Evolutionary conservation across 495 filamentous ascomycete genomes (phyloP).

Genomic region (Haplographium delicatum): DNA sequence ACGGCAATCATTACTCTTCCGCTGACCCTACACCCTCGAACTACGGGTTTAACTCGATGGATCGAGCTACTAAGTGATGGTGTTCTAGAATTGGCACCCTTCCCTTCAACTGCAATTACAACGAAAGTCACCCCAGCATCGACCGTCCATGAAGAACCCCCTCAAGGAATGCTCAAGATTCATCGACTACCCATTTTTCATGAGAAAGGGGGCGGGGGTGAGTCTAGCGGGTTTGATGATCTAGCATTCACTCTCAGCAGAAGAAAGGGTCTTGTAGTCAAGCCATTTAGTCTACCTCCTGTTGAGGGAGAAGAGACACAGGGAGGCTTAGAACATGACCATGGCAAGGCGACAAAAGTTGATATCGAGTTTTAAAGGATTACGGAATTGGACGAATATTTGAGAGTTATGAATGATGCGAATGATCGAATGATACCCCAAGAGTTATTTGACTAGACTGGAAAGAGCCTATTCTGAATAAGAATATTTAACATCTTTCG

Average conservation of each 20-base stretch:
- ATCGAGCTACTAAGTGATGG: slow-evolving; percentile 81
- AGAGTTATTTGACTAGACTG: too few relatives aligned
- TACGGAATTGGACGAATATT: too few relatives aligned
- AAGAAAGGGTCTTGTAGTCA: slow-evolving; percentile 74
- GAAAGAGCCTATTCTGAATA: too few relatives aligned
- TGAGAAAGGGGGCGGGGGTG: slow-evolving; percentile 73
- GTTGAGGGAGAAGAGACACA: slow-evolving; percentile 72
- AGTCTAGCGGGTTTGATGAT: slow-evolving; percentile 67
- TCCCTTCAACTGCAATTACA: slow-evolving; percentile 45
- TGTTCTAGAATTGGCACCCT: slow-evolving; percentile 81
- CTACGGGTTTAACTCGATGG: slow-evolving; percentile 76
- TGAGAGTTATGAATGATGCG: neutral
- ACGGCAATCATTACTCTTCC: slow-evolving; percentile 76
- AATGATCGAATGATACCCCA: too few relatives aligned
- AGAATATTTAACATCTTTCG: too few relatives aligned
- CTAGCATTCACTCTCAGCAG: slow-evolving; percentile 85
- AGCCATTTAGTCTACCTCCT: slow-evolving; percentile 84
- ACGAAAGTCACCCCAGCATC: slow-evolving; percentile 39
- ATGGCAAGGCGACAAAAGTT: slow-evolving; percentile 49
- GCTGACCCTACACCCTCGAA: slow-evolving; percentile 73
- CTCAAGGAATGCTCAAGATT: slow-evolving; percentile 79
- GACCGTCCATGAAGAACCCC: slow-evolving; percentile 56
- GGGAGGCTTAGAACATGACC: slow-evolving; percentile 29
- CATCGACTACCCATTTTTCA: slow-evolving; percentile 79
- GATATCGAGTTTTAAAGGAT: slow-evolving; percentile 79